Evolutionary conservation across 2,329 filamentous ascomycete genomes (phyloP).

Genomic region (Ascocoryne sarcoides): DNA sequence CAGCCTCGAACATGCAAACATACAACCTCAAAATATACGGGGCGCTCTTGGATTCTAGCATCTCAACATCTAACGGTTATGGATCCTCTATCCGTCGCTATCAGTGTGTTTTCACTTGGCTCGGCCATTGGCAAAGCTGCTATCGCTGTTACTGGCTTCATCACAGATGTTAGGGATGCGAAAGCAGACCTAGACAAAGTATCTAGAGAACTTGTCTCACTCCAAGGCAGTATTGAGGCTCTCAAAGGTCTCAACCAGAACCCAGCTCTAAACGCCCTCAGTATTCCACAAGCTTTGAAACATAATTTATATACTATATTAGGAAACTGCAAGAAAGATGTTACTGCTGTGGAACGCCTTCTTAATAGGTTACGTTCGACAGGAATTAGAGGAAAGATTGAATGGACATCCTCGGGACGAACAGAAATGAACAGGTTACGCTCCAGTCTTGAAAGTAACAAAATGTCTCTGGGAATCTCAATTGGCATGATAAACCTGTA

Average conservation of each 20-base stretch:
- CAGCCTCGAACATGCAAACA: no score
- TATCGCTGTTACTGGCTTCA: conserved; percentile 4
- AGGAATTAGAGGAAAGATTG: neutral
- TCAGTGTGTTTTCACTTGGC: conserved; percentile 1
- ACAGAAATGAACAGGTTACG: neutral
- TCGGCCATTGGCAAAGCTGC: conserved; percentile 4
- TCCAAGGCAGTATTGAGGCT: conserved; percentile 5
- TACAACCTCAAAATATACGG: no score
- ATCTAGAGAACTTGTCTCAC: conserved; percentile 8
- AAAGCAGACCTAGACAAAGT: conserved; percentile 7
- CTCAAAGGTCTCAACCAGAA: neutral
- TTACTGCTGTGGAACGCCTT: neutral
- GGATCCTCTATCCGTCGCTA: conserved; percentile 10
- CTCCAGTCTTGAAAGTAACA: neutral
- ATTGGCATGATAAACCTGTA: neutral
- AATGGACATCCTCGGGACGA: neutral
- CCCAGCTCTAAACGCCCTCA: neutral
- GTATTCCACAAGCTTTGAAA: neutral
- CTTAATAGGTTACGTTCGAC: neutral
- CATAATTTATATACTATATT: neutral
- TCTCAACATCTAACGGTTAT: no score
- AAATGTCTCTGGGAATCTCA: neutral
- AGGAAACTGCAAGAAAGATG: neutral
- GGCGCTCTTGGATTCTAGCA: no score
- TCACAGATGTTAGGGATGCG: conserved; percentile 6